phyloP scores from a whole-genome alignment of 371 early-diverging fungal genomes.

The Haplosporangium sp. region DNA sequence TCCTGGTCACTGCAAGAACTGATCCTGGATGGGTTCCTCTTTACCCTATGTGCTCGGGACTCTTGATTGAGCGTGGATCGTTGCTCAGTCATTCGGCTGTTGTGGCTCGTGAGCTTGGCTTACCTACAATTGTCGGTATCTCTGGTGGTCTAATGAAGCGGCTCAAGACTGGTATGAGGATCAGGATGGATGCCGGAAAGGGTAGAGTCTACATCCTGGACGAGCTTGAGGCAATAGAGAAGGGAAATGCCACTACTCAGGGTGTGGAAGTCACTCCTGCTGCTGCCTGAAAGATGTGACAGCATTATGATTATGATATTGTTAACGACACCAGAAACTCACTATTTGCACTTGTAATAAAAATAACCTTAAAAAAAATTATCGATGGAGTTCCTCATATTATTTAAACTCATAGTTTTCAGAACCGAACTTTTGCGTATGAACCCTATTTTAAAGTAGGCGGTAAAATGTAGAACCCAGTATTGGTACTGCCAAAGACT shows the following conservation, averaged over 20 bases:
- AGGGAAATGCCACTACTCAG: conserved; percentile 12
- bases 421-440: no score
- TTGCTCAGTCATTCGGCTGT: conserved; percentile 56
- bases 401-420: no score
- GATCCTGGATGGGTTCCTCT: conserved; percentile 59
- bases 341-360: no score
- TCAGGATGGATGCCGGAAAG: conserved; percentile 55
- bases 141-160: conserved; percentile 55
- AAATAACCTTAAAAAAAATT: no score
- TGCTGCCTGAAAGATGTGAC: conserved; percentile 9
- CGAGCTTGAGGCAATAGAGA: conserved; percentile 52
- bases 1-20: conserved; percentile 54
- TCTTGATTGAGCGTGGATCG: conserved; percentile 56
- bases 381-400: no score
- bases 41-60: conserved; percentile 55
- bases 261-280: conserved; percentile 5
- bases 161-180: conserved; percentile 45
- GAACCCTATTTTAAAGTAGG: no score
- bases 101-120: conserved; percentile 54
- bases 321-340: no score
- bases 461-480: no score
- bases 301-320: not conserved
- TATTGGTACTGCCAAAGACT: no score
- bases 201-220: conserved; percentile 54
- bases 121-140: conserved; percentile 57